Base-by-base conservation (phyloP, 2,329 filamentous ascomycete species). In the Metarhizium brunneum region DNA sequence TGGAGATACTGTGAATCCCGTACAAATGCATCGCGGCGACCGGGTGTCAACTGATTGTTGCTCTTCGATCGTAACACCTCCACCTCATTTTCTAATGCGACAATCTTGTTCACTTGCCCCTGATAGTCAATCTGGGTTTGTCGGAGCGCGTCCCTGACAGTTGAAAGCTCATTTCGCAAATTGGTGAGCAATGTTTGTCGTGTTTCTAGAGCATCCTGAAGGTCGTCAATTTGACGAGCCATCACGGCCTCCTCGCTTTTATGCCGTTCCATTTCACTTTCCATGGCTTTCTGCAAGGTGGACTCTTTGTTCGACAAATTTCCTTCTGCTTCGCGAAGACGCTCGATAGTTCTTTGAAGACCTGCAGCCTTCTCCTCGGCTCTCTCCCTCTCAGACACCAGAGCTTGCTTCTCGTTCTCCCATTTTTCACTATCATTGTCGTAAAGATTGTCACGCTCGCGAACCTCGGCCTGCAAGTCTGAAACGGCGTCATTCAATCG, bases 1-100 rank as follows among this genome's bases (percentile, higher is more conserved):
- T 87, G 84, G 14, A 89, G 70, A 4, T 70, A 70, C 60, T 84
- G 80, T 67, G 83, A 86, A 54, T 90, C 86, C 58, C 76, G 76
- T 50, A 76, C 71, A 20, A 81, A 71, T 64, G 76, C 78, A 53
- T 80, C 74, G 29, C 87, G 66, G 58, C 84, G 83, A 49, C 59
- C 56, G 10, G 53, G 57, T 30, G 50, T 57, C 13, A 36, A 50
- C 16, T 32, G 42, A 5, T 42, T 45, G 38, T 42, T 29, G 38
- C 54, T 38, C 40, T 54, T 66, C 36, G 55, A 63, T 66, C 90
- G 86, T 14, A 92, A 71, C 32, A 89, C 81, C 54, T 89, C 84
- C n/a, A 90, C 77, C 66, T 91, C 88, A 60, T 91, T 87, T 65
- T 92, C 86, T 20, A 92, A 68, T 7, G 79, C 78, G 56, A 87